Conservation (phyloP, 164 flowering plant genomes). For the Chimonanthus praecox region DNA sequence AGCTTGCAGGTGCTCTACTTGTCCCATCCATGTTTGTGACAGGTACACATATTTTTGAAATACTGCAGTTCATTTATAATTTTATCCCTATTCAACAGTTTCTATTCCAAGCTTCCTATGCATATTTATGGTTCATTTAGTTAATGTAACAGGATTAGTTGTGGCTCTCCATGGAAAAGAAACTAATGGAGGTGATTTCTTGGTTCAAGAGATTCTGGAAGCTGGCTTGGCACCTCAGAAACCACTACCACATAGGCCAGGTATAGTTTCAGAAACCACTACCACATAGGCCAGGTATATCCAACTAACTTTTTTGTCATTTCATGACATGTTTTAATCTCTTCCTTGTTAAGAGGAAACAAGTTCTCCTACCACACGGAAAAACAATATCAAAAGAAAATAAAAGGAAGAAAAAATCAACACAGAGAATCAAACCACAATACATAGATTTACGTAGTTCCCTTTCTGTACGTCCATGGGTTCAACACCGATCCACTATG, state of each 20-base stretch:
- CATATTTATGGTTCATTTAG: constrained; percentile 1
- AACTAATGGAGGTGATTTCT: constrained; percentile 68
- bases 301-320: neutral
- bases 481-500: too few species aligned
- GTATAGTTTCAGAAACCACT: constrained; percentile 59
- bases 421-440: too few species aligned
- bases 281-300: constrained; percentile 49
- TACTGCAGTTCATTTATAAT: too few species aligned
- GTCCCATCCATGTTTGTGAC: constrained; percentile 73
- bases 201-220: constrained; percentile 76
- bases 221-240: constrained; percentile 86
- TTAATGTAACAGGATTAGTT: constrained; percentile 52
- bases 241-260: constrained; percentile 42
- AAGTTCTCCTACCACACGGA: too few species aligned
- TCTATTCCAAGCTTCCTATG: neutral
- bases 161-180: constrained; percentile 91
- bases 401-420: too few species aligned
- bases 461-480: too few species aligned
- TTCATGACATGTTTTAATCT: too few species aligned
- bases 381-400: too few species aligned
- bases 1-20: constrained; percentile 59
- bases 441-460: too few species aligned
- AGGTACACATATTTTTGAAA: constrained; percentile 34
- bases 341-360: too few species aligned
- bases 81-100: neutral